A percentile compares a stretch with the other conserved stretches of the same genome.
These are phyloP conservation scores for Alternaria incomplexa DNA, from an alignment of 2,329 filamentous ascomycete species.

Conservation along the genomic window DNA sequence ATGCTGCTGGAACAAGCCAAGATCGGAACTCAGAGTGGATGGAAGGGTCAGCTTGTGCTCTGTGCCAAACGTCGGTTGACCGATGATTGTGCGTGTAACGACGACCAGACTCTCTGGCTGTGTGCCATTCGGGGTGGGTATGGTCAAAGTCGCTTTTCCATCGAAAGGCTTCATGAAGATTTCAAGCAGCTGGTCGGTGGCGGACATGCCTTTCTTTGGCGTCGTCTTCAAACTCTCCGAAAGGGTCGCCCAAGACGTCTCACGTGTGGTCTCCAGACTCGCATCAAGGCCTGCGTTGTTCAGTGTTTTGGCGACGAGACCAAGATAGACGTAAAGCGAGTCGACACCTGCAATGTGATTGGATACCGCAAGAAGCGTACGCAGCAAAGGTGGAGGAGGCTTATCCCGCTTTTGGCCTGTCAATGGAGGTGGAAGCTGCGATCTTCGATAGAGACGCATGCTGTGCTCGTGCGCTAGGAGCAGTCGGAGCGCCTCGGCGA, in stretches of 20 bases:
- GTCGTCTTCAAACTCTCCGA: constrained; percentile 36
- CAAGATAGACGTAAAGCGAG: constrained; percentile 45
- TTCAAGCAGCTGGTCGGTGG: constrained; percentile 41
- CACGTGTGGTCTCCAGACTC: constrained; percentile 31
- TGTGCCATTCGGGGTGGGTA: constrained; percentile 28
- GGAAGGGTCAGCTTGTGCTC: constrained; percentile 44
- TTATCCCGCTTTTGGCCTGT: constrained; percentile 57
- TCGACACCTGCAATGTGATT: constrained; percentile 54
- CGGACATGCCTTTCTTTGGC: constrained; percentile 31
- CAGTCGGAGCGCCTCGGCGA: constrained; percentile 73
- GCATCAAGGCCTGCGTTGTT: constrained; percentile 38
- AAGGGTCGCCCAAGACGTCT: constrained; percentile 38
- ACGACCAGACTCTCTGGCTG: constrained; percentile 33
- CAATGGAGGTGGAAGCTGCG: constrained; percentile 66
- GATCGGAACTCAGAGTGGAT: constrained; percentile 30
- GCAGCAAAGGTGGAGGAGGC: constrained; percentile 63
- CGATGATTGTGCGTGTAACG: constrained; percentile 41
- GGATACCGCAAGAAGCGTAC: constrained; percentile 62
- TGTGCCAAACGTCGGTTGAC: constrained; percentile 42
- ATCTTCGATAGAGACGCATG: constrained; percentile 72
- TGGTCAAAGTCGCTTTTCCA: constrained; percentile 33
- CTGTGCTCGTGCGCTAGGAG: constrained; percentile 81
- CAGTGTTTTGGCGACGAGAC: constrained; percentile 24
- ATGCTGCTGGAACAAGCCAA: constrained; percentile 37
- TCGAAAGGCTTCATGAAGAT: constrained; percentile 38